A percentile compares a stretch with the other conserved stretches of the same genome.
Conservation (phyloP, 2,329 filamentous ascomycete species). For the Fusarium pilosicola region DNA sequence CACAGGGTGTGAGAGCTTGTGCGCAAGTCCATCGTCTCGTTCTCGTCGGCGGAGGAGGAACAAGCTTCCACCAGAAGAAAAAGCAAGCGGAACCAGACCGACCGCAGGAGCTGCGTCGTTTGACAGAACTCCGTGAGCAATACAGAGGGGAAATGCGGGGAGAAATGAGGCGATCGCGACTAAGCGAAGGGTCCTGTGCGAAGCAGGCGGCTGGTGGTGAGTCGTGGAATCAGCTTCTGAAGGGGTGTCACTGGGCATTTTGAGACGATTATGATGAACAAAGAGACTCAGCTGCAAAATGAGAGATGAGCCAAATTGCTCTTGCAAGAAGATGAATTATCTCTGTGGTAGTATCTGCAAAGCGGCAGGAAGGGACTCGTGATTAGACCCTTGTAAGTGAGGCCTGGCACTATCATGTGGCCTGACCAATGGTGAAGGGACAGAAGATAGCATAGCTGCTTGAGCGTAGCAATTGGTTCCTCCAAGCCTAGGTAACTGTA, state of each 20-base stretch:
- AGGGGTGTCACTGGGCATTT: constrained; percentile 30
- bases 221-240: constrained; percentile 23
- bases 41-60: constrained; percentile 37
- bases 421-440: constrained; percentile 11
- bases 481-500: not conserved
- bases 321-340: not conserved
- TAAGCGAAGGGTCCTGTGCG: constrained; percentile 47
- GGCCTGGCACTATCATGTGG: constrained; percentile 30
- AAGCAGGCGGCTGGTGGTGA: constrained; percentile 17
- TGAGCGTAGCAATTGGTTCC: not conserved
- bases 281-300: not conserved
- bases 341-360: not conserved
- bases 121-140: constrained; percentile 52
- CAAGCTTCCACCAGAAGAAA: constrained; percentile 47
- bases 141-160: constrained; percentile 53
- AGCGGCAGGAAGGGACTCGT: constrained; percentile 21
- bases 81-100: constrained; percentile 52
- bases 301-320: not conserved
- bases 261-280: not conserved
- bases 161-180: constrained; percentile 50
- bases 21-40: not conserved
- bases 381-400: constrained; percentile 37
- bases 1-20: constrained; percentile 43
- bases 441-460: not conserved
- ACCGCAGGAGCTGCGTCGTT: constrained; percentile 49